A percentile compares a stretch with the other conserved stretches of the same genome.
These are phyloP conservation scores for Calvatia gigantea DNA, from an alignment of 768 basidiomycete species.

Conservation along the genomic window DNA sequence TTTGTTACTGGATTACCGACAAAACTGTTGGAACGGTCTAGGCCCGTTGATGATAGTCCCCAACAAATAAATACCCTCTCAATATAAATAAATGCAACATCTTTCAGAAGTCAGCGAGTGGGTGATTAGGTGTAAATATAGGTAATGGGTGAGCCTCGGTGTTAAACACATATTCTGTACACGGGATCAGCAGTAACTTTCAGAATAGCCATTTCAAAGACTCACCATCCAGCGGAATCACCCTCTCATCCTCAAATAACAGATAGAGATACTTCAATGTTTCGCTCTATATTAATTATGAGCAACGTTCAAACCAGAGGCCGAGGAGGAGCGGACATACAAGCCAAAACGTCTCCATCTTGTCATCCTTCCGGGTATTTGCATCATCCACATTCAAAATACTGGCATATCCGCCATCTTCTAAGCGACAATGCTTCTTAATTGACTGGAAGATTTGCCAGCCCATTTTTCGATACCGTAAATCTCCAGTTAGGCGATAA, in stretches of 20 bases:
- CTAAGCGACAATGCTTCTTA: slow-evolving; percentile 74
- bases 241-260: slow-evolving; percentile 73
- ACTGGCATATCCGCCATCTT: slow-evolving; percentile 81
- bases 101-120: slow-evolving; percentile 8
- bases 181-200: neutral
- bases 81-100: neutral
- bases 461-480: slow-evolving; percentile 75
- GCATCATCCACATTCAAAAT: slow-evolving; percentile 83
- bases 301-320: neutral
- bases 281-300: slow-evolving; percentile 58
- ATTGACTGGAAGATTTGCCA: slow-evolving; percentile 94
- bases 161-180: slow-evolving; percentile 81
- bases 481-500: slow-evolving; percentile 82
- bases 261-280: slow-evolving; percentile 92
- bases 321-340: slow-evolving; percentile 36
- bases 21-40: neutral
- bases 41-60: too few species aligned
- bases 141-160: slow-evolving; percentile 62
- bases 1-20: too few species aligned
- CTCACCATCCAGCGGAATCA: slow-evolving; percentile 75
- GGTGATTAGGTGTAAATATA: slow-evolving; percentile 28
- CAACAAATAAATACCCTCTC: too few species aligned
- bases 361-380: slow-evolving; percentile 67
- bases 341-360: slow-evolving; percentile 97
- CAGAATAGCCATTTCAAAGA: slow-evolving; percentile 16